These are phyloP conservation scores for Fusarium graminum DNA, from an alignment of 2,329 filamentous ascomycete species.

Conservation along the genomic window DNA sequence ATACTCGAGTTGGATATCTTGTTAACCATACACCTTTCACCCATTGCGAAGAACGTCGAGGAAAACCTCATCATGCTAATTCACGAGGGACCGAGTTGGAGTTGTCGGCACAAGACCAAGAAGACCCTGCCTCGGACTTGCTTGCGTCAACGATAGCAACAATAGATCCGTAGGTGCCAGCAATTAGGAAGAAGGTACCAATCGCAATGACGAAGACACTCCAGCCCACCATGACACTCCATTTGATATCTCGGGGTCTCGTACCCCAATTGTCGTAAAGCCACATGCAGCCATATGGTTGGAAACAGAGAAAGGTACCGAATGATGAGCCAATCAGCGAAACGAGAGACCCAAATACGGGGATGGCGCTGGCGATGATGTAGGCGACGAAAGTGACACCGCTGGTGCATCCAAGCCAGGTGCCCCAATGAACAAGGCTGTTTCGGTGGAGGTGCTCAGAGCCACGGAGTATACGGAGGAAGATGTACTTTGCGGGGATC, in stretches of 20 bases:
- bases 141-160: slow-evolving; percentile 9
- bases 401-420: slow-evolving; percentile 45
- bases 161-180: slow-evolving; percentile 33
- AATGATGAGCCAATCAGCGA: slow-evolving; percentile 35
- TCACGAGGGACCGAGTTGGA: slow-evolving; percentile 10
- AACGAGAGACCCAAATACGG: slow-evolving; percentile 34
- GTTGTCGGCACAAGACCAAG: slow-evolving; percentile 33
- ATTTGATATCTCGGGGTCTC: slow-evolving; percentile 6
- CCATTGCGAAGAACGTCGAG: neutral
- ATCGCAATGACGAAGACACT: slow-evolving; percentile 21
- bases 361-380: slow-evolving; percentile 39
- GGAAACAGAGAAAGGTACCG: slow-evolving; percentile 40
- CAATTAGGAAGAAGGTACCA: slow-evolving; percentile 33
- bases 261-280: slow-evolving; percentile 31
- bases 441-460: slow-evolving; percentile 50
- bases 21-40: neutral
- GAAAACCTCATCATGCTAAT: neutral
- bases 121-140: neutral
- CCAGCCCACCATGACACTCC: slow-evolving; percentile 22
- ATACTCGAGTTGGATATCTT: slow-evolving; percentile 13
- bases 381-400: slow-evolving; percentile 30
- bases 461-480: slow-evolving; percentile 49
- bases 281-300: slow-evolving; percentile 41
- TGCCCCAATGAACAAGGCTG: slow-evolving; percentile 48
- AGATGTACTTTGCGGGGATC: slow-evolving; percentile 49